Evolutionary conservation across 192 early-diverging fungal genomes (phyloP).

Genomic region (Backusella luteola): DNA sequence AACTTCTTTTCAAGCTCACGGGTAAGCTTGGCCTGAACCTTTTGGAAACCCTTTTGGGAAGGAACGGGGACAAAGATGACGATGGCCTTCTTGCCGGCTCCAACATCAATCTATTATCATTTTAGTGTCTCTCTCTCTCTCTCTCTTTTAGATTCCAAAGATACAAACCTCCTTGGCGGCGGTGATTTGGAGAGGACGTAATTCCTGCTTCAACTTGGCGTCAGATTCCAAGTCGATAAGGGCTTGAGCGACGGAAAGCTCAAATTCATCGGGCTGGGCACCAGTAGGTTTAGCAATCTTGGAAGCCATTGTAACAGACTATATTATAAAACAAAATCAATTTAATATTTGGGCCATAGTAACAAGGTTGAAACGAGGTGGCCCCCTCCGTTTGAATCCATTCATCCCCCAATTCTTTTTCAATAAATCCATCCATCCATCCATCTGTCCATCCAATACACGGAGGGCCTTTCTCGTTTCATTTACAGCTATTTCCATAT

Average conservation of each 20-base stretch:
- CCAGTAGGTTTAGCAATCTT: constrained; percentile 38
- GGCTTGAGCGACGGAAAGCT: constrained; percentile 93
- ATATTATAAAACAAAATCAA: not conserved
- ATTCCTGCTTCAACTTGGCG: constrained; percentile 95
- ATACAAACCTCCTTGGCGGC: constrained; percentile 86
- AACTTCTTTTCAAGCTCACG: constrained; percentile 99
- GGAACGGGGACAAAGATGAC: constrained; percentile 98
- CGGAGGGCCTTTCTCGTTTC: not conserved
- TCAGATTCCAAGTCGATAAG: constrained; percentile 96
- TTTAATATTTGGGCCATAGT: not conserved
- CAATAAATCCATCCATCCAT: constrained; percentile 15
- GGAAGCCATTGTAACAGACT: constrained; percentile 33
- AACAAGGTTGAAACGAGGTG: not conserved
- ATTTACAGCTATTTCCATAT: not conserved
- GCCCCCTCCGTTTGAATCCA: not conserved
- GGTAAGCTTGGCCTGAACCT: constrained; percentile 88
- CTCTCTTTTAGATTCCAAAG: not conserved
- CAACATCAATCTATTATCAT: constrained; percentile 72
- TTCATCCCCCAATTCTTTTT: constrained; percentile 17
- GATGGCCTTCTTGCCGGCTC: constrained; percentile 94
- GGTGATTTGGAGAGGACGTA: constrained; percentile 92
- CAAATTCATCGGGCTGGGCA: constrained; percentile 67
- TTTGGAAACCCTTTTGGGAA: constrained; percentile 92
- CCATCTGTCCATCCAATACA: not conserved
- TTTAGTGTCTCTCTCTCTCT: not conserved